A percentile compares a stretch with the other conserved stretches of the same genome.
These are phyloP conservation scores for Filosporella fistucella DNA, from an alignment of 495 filamentous ascomycete species.

Conservation along the genomic window DNA sequence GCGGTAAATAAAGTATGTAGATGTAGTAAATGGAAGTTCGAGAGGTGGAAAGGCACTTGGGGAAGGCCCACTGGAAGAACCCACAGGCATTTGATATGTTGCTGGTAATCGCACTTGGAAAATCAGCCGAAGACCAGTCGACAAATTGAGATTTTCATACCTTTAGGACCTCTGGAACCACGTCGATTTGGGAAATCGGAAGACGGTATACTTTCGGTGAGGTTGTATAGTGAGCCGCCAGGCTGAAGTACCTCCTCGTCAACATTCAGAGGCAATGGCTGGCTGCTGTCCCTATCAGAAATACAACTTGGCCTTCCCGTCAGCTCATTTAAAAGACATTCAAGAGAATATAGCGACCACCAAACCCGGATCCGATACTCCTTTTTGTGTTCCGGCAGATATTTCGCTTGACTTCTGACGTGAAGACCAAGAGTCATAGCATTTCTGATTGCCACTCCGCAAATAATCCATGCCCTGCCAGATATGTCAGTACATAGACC, in stretches of 20 bases:
- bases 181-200: neutral
- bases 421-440: conserved; percentile 58
- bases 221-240: conserved; percentile 6
- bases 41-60: conserved; percentile 8
- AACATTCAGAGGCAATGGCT: conserved; percentile 50
- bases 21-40: conserved; percentile 21
- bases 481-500: conserved; percentile 5
- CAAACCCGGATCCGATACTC: conserved; percentile 56
- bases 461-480: conserved; percentile 55
- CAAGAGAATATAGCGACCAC: conserved; percentile 56
- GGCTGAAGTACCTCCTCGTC: too few species aligned
- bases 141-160: conserved; percentile 1
- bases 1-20: conserved; percentile 45
- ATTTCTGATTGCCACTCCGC: conserved; percentile 51
- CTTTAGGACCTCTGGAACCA: neutral
- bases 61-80: neutral
- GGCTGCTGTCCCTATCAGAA: conserved; percentile 46
- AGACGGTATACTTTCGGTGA: neutral
- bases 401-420: conserved; percentile 46
- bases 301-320: conserved; percentile 58
- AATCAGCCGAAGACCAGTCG: neutral
- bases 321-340: conserved; percentile 51
- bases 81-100: conserved; percentile 8
- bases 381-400: conserved; percentile 44
- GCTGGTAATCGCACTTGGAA: neutral